Conservation (phyloP, 371 early-diverging fungal genomes). For the Actinomortierella wolfii region DNA sequence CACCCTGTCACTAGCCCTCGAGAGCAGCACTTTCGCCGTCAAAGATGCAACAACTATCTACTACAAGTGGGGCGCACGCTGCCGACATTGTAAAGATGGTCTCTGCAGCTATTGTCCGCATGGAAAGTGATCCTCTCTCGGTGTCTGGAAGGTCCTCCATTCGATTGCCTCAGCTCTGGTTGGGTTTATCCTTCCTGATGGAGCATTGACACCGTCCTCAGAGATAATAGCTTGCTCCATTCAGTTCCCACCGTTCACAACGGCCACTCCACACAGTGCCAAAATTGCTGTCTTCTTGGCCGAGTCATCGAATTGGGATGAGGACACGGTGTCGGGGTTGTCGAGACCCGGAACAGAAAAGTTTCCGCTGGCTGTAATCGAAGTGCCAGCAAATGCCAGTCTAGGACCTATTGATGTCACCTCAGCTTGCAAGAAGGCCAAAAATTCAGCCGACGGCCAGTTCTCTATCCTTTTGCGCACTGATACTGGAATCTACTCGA, state of each 20-base stretch:
- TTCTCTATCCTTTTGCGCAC: slow-evolving; percentile 18
- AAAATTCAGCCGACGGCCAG: too few species aligned
- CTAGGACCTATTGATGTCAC: too few species aligned
- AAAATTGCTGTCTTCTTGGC: slow-evolving; percentile 18
- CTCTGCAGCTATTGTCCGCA: slow-evolving; percentile 41
- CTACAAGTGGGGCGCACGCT: too few species aligned
- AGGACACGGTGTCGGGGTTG: slow-evolving; percentile 27
- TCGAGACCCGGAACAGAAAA: slow-evolving; percentile 24
- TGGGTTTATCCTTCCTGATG: slow-evolving; percentile 38
- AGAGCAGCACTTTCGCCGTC: slow-evolving; percentile 18
- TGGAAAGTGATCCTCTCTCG: slow-evolving; percentile 25
- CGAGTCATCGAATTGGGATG: slow-evolving; percentile 28
- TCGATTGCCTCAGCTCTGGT: slow-evolving; percentile 24
- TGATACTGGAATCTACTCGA: slow-evolving; percentile 9
- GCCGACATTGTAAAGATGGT: too few species aligned
- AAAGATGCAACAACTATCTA: slow-evolving; percentile 48
- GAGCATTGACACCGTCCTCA: too few species aligned
- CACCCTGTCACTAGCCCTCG: neutral
- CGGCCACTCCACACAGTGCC: slow-evolving; percentile 5
- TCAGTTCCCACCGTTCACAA: slow-evolving; percentile 39
- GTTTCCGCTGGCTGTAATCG: too few species aligned
- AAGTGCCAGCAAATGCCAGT: too few species aligned
- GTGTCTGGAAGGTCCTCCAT: slow-evolving; percentile 34
- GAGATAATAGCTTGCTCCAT: slow-evolving; percentile 25
- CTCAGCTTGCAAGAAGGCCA: too few species aligned